Evolutionary conservation across 305 asterid genomes (phyloP), one percentile per base, ranked within the genome.

Genomic region (Fraxinus sp.): DNA sequence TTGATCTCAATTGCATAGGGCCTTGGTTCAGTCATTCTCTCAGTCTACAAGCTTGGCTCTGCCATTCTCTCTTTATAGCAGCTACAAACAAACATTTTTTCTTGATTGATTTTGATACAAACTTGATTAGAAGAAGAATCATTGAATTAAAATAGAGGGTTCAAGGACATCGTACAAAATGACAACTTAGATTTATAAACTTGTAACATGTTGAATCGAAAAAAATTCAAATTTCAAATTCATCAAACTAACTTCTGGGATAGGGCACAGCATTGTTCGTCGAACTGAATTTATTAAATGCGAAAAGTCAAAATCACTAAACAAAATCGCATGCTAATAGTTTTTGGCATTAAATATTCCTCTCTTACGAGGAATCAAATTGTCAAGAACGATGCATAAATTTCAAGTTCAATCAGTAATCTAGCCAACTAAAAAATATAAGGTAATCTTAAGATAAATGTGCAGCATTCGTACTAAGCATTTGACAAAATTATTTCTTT

Each of bases 371-470:
- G 55, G 55, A 44, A 44, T 44, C 55, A 44, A 44, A 44, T 11
- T 0, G 16, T 13, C 55, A 44, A 44, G 16, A 44, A 44, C 55
- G 1, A 44, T 2, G 16, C 52, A 41, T 41, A 41, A 41, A 41
- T 41, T 41, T 41, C 16, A 14, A 41, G 52, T 41, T 41, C 52
- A 41, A 41, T 41, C 52, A 10, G 52, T 41, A 41, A 26, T 91
- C 49, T 41, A 41, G 49, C 49, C 49, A 41, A 41, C 14, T 41
- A 9, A 41, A 41, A 10, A 39, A n/a, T n/a, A 39, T 8, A 39
- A 39, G 49, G 14, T 2, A 39, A 39, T 39, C 14, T 39, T 39
- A 39, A 10, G 49, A 9, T 41, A 9, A 41, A 41, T 2, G 49
- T 41, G 49, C 49, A 41, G 49, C 44, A 39, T 39, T 39, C 52